A percentile compares a stretch with the other conserved stretches of the same genome.
phyloP scores from a whole-genome alignment of 257 asterid genomes.

The Solanum etuberosum region DNA sequence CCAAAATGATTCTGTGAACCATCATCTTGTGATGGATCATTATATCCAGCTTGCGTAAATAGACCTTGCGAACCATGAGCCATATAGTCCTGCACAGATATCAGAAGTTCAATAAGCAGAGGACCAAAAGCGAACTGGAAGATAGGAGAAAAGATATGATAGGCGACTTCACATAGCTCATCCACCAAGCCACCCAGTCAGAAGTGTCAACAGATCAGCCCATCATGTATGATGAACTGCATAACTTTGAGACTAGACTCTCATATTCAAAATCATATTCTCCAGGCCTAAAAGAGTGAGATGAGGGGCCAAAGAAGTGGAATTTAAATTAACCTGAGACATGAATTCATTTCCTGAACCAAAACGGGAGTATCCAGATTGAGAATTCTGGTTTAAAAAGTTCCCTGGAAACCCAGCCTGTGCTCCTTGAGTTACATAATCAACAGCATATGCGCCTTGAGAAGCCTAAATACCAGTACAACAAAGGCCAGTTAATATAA shows the following conservation, averaged over 20 bases:
- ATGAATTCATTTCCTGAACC: slow-evolving; percentile 86
- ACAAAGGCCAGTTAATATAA: background rate
- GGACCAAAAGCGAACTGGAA: background rate
- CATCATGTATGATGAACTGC: background rate
- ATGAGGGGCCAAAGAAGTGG: background rate
- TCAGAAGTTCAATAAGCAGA: background rate
- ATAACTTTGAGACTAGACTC: background rate
- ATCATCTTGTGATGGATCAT: slow-evolving; percentile 82
- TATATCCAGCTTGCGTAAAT: slow-evolving; percentile 80
- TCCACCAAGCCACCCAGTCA: background rate
- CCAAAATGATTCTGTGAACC: slow-evolving; percentile 74
- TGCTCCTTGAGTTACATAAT: slow-evolving; percentile 71
- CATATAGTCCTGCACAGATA: slow-evolving; percentile 61
- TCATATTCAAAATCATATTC: background rate
- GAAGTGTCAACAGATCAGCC: background rate
- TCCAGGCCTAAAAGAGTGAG: background rate
- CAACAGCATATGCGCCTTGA: slow-evolving; percentile 85
- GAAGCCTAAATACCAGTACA: slow-evolving; percentile 46
- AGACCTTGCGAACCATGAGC: slow-evolving; percentile 88
- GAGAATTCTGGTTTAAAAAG: slow-evolving; percentile 74
- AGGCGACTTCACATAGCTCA: background rate
- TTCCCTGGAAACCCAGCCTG: slow-evolving; percentile 91
- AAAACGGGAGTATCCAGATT: slow-evolving; percentile 83
- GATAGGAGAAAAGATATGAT: background rate
- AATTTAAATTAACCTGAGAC: slow-evolving; percentile 67